Evolutionary conservation across 768 basidiomycete species (phyloP).

Genomic region (Mycena vulgaris): DNA sequence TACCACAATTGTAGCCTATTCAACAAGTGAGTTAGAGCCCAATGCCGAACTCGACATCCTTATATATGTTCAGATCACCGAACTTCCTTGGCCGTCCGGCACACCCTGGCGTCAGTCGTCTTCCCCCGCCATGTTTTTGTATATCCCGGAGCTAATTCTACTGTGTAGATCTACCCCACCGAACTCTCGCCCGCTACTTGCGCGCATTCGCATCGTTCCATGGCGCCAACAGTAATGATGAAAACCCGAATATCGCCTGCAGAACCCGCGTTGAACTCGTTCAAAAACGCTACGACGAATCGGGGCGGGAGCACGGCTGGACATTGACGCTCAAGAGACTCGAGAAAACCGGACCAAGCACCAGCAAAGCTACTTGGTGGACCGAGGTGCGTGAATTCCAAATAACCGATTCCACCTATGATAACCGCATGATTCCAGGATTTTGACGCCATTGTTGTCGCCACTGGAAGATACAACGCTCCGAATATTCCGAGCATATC

Average conservation of each 20-base stretch:
- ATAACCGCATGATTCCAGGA: constrained; percentile 31
- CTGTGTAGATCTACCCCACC: constrained; percentile 56
- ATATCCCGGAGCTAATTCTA: constrained; percentile 27
- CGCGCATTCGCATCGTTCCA: constrained; percentile 60
- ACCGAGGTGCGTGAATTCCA: constrained; percentile 45
- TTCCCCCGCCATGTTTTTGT: background rate
- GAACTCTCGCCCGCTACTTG: constrained; percentile 56
- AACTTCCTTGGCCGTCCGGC: constrained; percentile 51
- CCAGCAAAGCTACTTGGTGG: constrained; percentile 36
- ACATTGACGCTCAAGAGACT: constrained; percentile 52
- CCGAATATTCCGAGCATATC: constrained; percentile 38
- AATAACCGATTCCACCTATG: background rate
- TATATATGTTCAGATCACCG: constrained; percentile 53
- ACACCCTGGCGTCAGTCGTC: constrained; percentile 51
- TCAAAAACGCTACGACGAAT: constrained; percentile 54
- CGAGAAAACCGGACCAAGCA: constrained; percentile 7
- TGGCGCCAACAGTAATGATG: constrained; percentile 60
- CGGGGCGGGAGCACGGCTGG: constrained; percentile 53
- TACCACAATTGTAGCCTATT: too few relatives aligned
- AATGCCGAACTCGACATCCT: constrained; percentile 8
- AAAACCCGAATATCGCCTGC: constrained; percentile 56
- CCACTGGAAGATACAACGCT: constrained; percentile 40
- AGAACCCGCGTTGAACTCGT: constrained; percentile 65
- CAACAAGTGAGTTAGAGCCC: constrained; percentile 30
- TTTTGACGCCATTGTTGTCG: constrained; percentile 42